phyloP scores from a whole-genome alignment of 805 yeast species.

The Sugiyamaella marilandica region DNA sequence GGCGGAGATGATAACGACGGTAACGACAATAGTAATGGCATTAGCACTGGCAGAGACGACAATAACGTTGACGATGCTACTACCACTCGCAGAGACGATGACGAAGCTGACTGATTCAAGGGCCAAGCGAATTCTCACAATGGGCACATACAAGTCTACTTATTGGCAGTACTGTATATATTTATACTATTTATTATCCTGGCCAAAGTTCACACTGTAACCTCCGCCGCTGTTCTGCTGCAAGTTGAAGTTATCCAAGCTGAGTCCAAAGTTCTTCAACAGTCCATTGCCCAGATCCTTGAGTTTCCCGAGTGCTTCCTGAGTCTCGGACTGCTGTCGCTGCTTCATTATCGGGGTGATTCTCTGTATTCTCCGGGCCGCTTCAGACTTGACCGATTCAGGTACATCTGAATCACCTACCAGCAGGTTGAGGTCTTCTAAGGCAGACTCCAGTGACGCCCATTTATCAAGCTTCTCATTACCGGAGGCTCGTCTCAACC shows the following conservation, averaged over 20 bases:
- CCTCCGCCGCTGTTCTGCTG: slow-evolving; percentile 21
- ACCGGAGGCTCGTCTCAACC: slow-evolving; percentile 72
- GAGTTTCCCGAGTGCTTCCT: slow-evolving; percentile 29
- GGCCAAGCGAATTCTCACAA: too few species aligned
- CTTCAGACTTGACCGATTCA: slow-evolving; percentile 2
- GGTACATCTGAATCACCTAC: slow-evolving; percentile 4
- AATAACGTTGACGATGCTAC: not conserved
- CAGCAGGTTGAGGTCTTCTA: slow-evolving; percentile 23
- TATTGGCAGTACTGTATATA: too few species aligned
- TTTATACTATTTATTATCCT: not conserved
- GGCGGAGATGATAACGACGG: too few species aligned
- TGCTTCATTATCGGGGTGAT: slow-evolving; percentile 21
- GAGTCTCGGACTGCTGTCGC: slow-evolving; percentile 28
- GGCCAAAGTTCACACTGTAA: slow-evolving; percentile 17
- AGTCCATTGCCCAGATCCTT: slow-evolving; percentile 32
- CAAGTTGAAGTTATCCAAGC: slow-evolving; percentile 29
- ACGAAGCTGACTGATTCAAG: not conserved
- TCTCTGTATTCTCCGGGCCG: slow-evolving; percentile 4
- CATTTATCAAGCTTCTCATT: slow-evolving; percentile 35
- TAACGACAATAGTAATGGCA: too few species aligned
- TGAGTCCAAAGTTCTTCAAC: slow-evolving; percentile 29
- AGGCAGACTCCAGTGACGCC: slow-evolving; percentile 27
- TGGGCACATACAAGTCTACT: too few species aligned
- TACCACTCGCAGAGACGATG: not conserved
- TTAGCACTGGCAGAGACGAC: too few species aligned